These are phyloP conservation scores for Exophiala spinifera DNA, from an alignment of 2,329 filamentous ascomycete genomes.

Conservation along the genomic window DNA sequence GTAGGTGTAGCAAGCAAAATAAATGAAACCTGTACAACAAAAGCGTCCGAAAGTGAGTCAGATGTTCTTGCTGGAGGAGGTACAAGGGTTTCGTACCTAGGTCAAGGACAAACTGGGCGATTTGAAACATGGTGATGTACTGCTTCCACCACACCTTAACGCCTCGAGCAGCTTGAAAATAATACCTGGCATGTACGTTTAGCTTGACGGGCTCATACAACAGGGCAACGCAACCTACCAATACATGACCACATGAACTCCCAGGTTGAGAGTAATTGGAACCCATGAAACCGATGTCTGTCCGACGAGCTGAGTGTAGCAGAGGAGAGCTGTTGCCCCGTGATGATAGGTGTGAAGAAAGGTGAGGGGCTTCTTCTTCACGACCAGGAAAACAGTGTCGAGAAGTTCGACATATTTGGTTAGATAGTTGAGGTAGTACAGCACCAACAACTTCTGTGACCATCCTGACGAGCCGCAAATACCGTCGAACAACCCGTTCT, in stretches of 20 bases:
- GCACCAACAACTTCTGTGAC: constrained; percentile 86
- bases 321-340: constrained; percentile 91
- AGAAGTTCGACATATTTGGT: constrained; percentile 96
- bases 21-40: constrained; percentile 72
- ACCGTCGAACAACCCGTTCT: constrained; percentile 79
- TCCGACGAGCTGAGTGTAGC: constrained; percentile 95
- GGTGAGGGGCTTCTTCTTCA: constrained; percentile 99
- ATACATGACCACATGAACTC: constrained; percentile 98
- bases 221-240: constrained; percentile 61
- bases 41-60: not conserved
- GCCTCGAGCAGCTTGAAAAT: constrained; percentile 97
- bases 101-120: constrained; percentile 94
- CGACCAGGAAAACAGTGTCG: constrained; percentile 93
- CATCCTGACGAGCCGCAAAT: constrained; percentile 78
- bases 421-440: constrained; percentile 99
- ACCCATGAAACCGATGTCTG: constrained; percentile 94
- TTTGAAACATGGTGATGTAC: constrained; percentile 97
- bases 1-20: constrained; percentile 99
- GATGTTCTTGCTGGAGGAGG: not conserved
- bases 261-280: constrained; percentile 85
- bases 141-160: constrained; percentile 99
- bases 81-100: constrained; percentile 44
- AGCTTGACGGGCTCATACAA: not conserved
- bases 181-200: constrained; percentile 93
- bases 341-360: constrained; percentile 99